Evolutionary conservation across 495 filamentous ascomycete species (phyloP).

Genomic region (Geopyxis carbonaria): DNA sequence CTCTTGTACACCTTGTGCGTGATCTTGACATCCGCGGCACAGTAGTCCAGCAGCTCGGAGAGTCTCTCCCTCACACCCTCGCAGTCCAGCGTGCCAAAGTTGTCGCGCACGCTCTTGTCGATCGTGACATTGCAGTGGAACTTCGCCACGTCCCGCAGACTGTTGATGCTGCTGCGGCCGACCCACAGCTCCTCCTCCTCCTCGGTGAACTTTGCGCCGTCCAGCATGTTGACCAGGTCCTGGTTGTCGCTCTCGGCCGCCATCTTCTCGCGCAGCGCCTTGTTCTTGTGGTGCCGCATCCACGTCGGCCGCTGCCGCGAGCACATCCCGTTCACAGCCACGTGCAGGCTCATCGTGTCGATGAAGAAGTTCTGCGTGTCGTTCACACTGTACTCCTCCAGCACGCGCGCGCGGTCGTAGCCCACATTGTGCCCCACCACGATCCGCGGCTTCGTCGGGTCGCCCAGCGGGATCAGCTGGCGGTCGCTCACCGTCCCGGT

Average conservation of each 20-base stretch:
- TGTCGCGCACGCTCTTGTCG: constrained; percentile 73
- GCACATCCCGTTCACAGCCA: constrained; percentile 98
- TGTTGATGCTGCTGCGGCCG: constrained; percentile 83
- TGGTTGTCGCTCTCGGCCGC: constrained; percentile 44
- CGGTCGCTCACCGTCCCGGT: constrained; percentile 56
- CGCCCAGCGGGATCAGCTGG: constrained; percentile 75
- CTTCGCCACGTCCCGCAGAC: constrained; percentile 83
- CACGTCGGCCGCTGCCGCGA: constrained; percentile 88
- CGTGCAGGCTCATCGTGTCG: constrained; percentile 97
- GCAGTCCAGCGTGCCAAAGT: constrained; percentile 69
- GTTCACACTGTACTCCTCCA: constrained; percentile 72
- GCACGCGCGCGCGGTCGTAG: constrained; percentile 75
- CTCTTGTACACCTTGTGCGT: constrained; percentile 85
- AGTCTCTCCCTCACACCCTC: constrained; percentile 48
- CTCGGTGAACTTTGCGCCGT: constrained; percentile 46
- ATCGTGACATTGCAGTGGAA: constrained; percentile 87
- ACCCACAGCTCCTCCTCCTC: constrained; percentile 95
- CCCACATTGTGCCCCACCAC: constrained; percentile 93
- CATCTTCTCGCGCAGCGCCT: constrained; percentile 67
- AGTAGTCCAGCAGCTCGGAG: constrained; percentile 81
- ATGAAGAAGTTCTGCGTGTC: constrained; percentile 77
- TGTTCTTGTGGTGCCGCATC: constrained; percentile 86
- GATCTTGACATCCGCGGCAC: constrained; percentile 81
- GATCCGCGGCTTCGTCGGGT: constrained; percentile 48
- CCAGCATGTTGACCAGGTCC: constrained; percentile 55